Evolutionary conservation across 805 yeast genomes (phyloP).

Genomic region (Candida silvicultrix): DNA sequence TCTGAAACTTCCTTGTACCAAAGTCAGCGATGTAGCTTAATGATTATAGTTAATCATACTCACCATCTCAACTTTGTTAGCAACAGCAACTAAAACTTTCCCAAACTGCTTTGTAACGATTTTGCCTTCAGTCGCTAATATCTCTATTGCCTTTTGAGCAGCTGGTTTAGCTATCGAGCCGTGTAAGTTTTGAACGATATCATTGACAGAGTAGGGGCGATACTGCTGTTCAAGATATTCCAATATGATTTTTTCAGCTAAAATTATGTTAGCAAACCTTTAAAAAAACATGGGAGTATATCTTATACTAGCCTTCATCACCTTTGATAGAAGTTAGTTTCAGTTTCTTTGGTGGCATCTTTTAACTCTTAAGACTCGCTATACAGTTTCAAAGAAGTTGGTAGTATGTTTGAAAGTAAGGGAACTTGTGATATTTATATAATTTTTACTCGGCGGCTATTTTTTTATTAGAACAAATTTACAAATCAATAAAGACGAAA

Average conservation of each 20-base stretch:
- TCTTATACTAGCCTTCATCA: constrained; percentile 14
- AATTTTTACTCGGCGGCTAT: not conserved
- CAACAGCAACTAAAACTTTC: constrained; percentile 36
- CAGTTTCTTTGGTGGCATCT: constrained; percentile 10
- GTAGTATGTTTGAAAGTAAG: not conserved
- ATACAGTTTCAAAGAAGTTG: no score
- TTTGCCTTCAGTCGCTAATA: constrained; percentile 25
- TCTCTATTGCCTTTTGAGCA: constrained; percentile 31
- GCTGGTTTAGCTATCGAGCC: constrained; percentile 29
- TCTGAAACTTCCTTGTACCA: not conserved
- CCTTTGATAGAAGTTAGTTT: constrained; percentile 4
- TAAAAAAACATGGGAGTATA: not conserved
- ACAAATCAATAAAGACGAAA: no score
- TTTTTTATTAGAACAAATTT: not conserved
- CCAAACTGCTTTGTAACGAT: constrained; percentile 37
- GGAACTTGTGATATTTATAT: not conserved
- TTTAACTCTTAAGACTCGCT: no score
- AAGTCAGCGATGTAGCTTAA: no score
- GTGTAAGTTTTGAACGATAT: constrained; percentile 39
- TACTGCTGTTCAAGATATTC: constrained; percentile 36
- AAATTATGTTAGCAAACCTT: constrained; percentile 6
- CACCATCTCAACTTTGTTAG: constrained; percentile 26
- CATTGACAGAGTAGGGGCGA: constrained; percentile 42
- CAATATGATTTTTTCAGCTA: constrained; percentile 28
- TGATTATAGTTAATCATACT: no score